Conservation (phyloP, 495 filamentous ascomycete species). For the Pseudoneurospora amorphoporcata region DNA sequence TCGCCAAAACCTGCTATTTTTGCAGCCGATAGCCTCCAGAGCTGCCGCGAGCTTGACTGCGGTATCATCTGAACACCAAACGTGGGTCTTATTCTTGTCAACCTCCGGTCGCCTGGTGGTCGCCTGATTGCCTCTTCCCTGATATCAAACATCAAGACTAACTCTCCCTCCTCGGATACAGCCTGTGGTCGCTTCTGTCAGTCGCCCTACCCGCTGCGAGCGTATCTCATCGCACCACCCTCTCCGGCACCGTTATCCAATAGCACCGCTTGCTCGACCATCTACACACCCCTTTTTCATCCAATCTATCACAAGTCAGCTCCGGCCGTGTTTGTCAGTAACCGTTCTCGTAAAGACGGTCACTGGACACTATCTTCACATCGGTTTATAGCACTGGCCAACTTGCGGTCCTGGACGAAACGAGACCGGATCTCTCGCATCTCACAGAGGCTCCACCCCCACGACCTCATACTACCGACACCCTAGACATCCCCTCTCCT, state of each 20-base stretch:
- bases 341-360: constrained; percentile 8
- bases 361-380: constrained; percentile 9
- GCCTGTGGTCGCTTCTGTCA: background rate
- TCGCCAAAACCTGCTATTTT: background rate
- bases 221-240: constrained; percentile 5
- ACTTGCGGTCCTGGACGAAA: background rate
- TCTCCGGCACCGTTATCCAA: constrained; percentile 4
- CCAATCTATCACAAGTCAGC: constrained; percentile 13
- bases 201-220: constrained; percentile 6
- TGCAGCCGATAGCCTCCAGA: background rate
- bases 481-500: background rate
- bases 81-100: background rate
- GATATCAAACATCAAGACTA: constrained; percentile 5
- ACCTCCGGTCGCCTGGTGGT: background rate
- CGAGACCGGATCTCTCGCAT: background rate
- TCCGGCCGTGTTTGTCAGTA: constrained; percentile 9
- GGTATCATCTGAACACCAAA: constrained; percentile 10
- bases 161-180: constrained; percentile 1
- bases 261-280: constrained; percentile 4
- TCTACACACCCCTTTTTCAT: constrained; percentile 3
- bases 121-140: constrained; percentile 7
- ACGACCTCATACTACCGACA: background rate
- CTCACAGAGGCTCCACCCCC: background rate
- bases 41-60: background rate
- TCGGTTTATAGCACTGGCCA: background rate